These are phyloP conservation scores for Lactarius quietus DNA, from an alignment of 768 basidiomycete genomes.

Conservation along the genomic window DNA sequence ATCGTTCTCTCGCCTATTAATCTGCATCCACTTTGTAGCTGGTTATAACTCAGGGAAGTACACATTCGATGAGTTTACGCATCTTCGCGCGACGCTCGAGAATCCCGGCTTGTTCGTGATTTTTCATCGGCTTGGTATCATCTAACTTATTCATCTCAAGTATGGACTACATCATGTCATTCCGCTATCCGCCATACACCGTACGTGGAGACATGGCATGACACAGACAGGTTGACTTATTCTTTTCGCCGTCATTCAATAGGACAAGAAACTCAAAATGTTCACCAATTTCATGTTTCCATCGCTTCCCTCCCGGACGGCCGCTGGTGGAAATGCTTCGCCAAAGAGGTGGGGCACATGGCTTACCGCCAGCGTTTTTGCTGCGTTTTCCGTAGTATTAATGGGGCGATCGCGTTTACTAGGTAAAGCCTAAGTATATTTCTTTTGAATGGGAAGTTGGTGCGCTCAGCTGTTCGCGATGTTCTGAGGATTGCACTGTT, in stretches of 20 bases:
- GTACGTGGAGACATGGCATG: conserved; percentile 26
- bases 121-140: not conserved
- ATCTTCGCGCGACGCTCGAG: conserved; percentile 54
- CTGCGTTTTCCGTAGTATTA: conserved; percentile 17
- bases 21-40: conserved; percentile 36
- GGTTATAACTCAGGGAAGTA: conserved; percentile 72
- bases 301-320: conserved; percentile 45
- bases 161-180: conserved; percentile 34
- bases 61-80: conserved; percentile 75
- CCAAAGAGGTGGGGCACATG: conserved; percentile 27
- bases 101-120: conserved; percentile 38
- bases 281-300: conserved; percentile 30
- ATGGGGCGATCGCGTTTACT: not conserved
- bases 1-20: conserved; percentile 11
- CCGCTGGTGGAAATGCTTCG: conserved; percentile 16
- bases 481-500: not conserved
- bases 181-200: conserved; percentile 40
- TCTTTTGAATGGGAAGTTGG: not conserved
- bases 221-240: not conserved
- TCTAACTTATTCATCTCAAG: conserved; percentile 22
- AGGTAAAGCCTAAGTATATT: not conserved
- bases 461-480: not conserved
- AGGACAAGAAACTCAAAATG: conserved; percentile 31
- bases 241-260: not conserved
- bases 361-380: conserved; percentile 44